Percentiles rank a stretch among this genome's conserved stretches.
Conservation (phyloP, 2,329 filamentous ascomycete genomes). For the Biscogniauxia sp. region DNA sequence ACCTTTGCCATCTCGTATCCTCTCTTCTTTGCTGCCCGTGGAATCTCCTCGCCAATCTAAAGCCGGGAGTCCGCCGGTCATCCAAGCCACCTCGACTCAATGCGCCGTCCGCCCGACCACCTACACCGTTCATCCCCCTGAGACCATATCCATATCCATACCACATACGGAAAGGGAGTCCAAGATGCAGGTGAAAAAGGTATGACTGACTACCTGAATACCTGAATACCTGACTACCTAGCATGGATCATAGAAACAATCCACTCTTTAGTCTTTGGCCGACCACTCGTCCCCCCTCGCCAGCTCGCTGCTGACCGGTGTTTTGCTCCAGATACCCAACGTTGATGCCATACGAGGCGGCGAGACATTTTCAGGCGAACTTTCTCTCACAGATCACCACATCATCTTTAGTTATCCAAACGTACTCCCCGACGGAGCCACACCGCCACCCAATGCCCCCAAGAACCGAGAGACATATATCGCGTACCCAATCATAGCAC, state of each 20-base stretch:
- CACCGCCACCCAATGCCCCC: constrained; percentile 21
- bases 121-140: constrained; percentile 5
- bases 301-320: constrained; percentile 15
- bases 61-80: constrained; percentile 6
- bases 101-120: constrained; percentile 20
- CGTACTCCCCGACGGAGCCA: constrained; percentile 18
- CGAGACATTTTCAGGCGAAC: constrained; percentile 53
- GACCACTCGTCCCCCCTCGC: not conserved
- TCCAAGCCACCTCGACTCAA: constrained; percentile 14
- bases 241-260: not conserved
- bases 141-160: constrained; percentile 4
- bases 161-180: not conserved
- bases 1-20: not conserved
- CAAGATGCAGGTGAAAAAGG: constrained; percentile 32
- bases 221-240: too few species aligned
- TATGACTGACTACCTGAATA: constrained; percentile 11
- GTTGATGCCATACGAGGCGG: constrained; percentile 61
- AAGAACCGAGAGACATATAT: constrained; percentile 76
- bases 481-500: constrained; percentile 86
- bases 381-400: constrained; percentile 64
- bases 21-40: not conserved
- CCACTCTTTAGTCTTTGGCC: not conserved
- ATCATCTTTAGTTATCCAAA: constrained; percentile 38
- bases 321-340: constrained; percentile 51
- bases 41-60: too few species aligned